These are phyloP conservation scores for Globisporangium spinosum DNA, from an alignment of 352 stramenopile species.

Conservation along the genomic window DNA sequence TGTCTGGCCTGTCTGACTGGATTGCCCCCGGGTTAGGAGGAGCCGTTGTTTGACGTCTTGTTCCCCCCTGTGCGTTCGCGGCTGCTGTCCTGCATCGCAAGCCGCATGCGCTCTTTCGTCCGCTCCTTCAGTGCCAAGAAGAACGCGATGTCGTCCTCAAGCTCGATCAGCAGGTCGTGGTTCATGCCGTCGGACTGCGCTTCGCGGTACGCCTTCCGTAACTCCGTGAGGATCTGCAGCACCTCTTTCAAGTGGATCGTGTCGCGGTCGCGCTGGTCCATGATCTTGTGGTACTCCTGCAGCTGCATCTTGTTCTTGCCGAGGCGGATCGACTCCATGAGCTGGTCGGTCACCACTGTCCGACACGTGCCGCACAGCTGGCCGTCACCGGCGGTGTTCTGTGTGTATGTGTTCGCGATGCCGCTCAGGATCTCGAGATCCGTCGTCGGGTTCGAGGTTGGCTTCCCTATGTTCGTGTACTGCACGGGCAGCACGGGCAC, in stretches of 20 bases:
- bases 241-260: slow-evolving; percentile 63
- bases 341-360: slow-evolving; percentile 62
- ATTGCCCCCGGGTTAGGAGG: slow-evolving; percentile 5
- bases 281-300: slow-evolving; percentile 43
- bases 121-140: slow-evolving; percentile 64
- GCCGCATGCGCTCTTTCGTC: slow-evolving; percentile 66
- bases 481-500: slow-evolving; percentile 63
- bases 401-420: slow-evolving; percentile 82
- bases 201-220: slow-evolving; percentile 53
- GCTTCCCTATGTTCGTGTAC: slow-evolving; percentile 34
- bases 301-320: slow-evolving; percentile 68
- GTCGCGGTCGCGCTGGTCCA: slow-evolving; percentile 62
- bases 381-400: slow-evolving; percentile 38
- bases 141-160: slow-evolving; percentile 73
- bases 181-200: slow-evolving; percentile 42
- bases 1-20: background rate
- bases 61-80: background rate
- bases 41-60: slow-evolving; percentile 6
- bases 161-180: slow-evolving; percentile 54
- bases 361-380: slow-evolving; percentile 62
- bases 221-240: slow-evolving; percentile 38
- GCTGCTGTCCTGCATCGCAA: slow-evolving; percentile 45
- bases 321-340: slow-evolving; percentile 75
- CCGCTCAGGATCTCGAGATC: slow-evolving; percentile 81
- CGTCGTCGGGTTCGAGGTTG: slow-evolving; percentile 21